Conservation (phyloP, 768 basidiomycete genomes). For the Suillus subalutaceus region DNA sequence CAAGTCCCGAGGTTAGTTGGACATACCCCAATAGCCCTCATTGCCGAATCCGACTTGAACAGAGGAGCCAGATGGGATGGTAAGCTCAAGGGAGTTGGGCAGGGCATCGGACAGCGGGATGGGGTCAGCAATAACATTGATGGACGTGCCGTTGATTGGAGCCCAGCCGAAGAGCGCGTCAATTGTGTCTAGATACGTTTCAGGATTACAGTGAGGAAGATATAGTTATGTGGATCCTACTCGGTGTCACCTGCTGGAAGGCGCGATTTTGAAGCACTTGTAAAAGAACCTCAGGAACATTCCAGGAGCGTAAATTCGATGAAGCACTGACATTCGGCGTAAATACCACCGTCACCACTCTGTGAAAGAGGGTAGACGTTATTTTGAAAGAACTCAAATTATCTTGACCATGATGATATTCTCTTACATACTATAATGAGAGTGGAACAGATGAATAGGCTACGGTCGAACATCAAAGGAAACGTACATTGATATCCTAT, state of each 20-base stretch:
- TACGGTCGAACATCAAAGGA: background rate
- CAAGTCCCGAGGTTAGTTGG: slow-evolving; percentile 3
- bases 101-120: slow-evolving; percentile 58
- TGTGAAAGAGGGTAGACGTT: slow-evolving; percentile 25
- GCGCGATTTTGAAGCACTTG: slow-evolving; percentile 69
- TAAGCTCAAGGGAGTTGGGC: slow-evolving; percentile 62
- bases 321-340: slow-evolving; percentile 52
- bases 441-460: slow-evolving; percentile 1
- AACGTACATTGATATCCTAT: slow-evolving; percentile 65
- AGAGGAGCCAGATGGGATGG: slow-evolving; percentile 41
- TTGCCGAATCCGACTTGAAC: slow-evolving; percentile 59
- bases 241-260: slow-evolving; percentile 63
- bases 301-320: background rate
- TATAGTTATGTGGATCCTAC: slow-evolving; percentile 30
- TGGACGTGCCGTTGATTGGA: slow-evolving; percentile 45
- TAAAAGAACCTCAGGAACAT: slow-evolving; percentile 5
- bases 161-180: slow-evolving; percentile 58
- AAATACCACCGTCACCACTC: slow-evolving; percentile 74
- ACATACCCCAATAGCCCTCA: slow-evolving; percentile 56
- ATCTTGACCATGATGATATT: background rate
- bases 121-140: slow-evolving; percentile 54
- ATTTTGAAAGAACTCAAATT: slow-evolving; percentile 18
- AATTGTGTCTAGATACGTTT: slow-evolving; percentile 40
- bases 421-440: slow-evolving; percentile 38
- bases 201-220: background rate